phyloP scores from a whole-genome alignment of 108 stramenopile species.

The Skeletonema menzelii region DNA sequence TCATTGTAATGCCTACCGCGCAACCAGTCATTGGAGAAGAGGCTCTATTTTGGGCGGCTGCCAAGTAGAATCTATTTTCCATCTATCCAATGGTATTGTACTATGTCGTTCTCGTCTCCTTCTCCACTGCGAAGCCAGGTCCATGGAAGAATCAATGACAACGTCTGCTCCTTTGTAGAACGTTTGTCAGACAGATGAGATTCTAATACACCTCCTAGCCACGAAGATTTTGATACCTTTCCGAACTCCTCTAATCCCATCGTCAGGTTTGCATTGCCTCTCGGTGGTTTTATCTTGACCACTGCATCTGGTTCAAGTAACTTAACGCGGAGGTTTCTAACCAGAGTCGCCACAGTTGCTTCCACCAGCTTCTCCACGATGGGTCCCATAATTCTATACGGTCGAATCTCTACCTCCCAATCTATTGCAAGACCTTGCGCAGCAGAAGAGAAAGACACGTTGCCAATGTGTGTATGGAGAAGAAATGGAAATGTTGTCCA shows the following conservation, averaged over 20 bases:
- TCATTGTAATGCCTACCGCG: constrained; percentile 42
- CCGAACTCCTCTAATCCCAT: constrained; percentile 15
- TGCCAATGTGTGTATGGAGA: constrained; percentile 47
- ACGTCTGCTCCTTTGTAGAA: constrained; percentile 28
- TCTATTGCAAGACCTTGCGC: constrained; percentile 13
- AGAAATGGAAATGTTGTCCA: constrained; percentile 52
- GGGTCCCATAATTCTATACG: constrained; percentile 27
- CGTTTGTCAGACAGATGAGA: constrained; percentile 31
- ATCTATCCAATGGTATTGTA: constrained; percentile 27
- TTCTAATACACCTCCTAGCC: constrained; percentile 53
- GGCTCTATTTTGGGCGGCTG: constrained; percentile 41
- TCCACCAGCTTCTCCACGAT: constrained; percentile 45
- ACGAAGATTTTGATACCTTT: constrained; percentile 33
- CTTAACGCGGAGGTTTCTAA: constrained; percentile 34
- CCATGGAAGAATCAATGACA: constrained; percentile 50
- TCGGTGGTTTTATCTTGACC: constrained; percentile 38
- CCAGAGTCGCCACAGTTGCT: constrained; percentile 42
- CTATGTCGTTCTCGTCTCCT: constrained; percentile 18
- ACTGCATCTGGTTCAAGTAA: constrained; percentile 39
- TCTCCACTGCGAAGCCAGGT: constrained; percentile 44
- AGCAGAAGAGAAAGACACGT: constrained; percentile 32
- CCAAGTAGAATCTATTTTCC: neutral
- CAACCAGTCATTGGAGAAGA: constrained; percentile 36
- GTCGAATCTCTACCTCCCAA: constrained; percentile 53
- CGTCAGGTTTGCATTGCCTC: constrained; percentile 19